These are phyloP conservation scores for Acacia acuminata DNA, from an alignment of 306 rosid species.

Conservation along the genomic window DNA sequence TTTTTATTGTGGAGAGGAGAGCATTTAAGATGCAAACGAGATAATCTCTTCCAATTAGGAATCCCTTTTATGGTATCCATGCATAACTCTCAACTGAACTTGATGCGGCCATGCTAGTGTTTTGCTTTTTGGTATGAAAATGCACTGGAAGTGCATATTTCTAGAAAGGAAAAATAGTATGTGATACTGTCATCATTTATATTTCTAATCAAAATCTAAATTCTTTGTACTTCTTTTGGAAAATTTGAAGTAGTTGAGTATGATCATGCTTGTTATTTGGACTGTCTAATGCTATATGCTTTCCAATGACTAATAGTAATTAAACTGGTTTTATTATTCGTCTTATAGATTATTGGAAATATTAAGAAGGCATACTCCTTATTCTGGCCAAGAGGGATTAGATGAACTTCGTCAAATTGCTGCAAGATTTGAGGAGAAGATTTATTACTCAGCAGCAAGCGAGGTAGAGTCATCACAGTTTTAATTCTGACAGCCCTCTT, in stretches of 20 bases:
- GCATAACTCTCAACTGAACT: neutral
- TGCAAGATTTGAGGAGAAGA: slow-evolving; percentile 54
- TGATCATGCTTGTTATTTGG: neutral
- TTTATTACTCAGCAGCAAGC: slow-evolving; percentile 44
- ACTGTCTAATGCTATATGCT: neutral
- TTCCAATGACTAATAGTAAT: neutral
- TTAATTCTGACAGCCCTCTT: too few relatives aligned
- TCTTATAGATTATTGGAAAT: slow-evolving; percentile 27
- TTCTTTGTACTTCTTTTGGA: neutral
- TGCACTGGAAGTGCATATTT: neutral
- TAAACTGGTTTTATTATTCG: neutral
- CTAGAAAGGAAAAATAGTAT: neutral
- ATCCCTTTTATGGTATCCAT: neutral
- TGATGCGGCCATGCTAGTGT: neutral
- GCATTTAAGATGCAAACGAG: neutral
- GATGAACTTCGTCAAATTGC: slow-evolving; percentile 55
- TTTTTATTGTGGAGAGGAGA: neutral
- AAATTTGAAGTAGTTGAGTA: neutral
- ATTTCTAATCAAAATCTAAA: neutral
- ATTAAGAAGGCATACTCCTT: slow-evolving; percentile 50
- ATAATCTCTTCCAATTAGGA: neutral
- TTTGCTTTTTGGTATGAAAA: neutral
- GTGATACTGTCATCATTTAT: neutral
- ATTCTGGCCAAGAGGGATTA: slow-evolving; percentile 52
- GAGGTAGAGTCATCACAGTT: slow-evolving; percentile 29